phyloP scores from a whole-genome alignment of 495 filamentous ascomycete species.

The Lindgomyces ingoldianus region DNA sequence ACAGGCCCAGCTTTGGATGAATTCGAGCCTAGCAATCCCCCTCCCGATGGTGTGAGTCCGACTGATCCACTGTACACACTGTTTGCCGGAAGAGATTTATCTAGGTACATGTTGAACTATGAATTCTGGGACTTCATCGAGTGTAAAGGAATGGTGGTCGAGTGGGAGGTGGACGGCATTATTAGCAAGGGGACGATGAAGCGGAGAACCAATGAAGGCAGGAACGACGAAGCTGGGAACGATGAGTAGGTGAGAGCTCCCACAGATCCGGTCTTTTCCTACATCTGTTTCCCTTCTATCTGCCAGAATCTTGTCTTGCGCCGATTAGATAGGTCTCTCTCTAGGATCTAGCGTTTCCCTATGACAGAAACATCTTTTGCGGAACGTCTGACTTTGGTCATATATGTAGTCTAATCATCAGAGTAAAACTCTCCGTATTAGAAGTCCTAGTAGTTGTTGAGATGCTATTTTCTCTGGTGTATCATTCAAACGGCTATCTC shows the following conservation, averaged over 20 bases:
- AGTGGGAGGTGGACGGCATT: slow-evolving; percentile 9
- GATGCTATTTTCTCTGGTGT: too few relatives aligned
- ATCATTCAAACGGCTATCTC: too few relatives aligned
- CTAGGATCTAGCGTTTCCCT: too few relatives aligned
- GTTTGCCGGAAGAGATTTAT: not conserved
- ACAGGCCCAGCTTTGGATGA: not conserved
- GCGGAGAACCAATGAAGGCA: not conserved
- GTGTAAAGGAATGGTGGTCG: not conserved
- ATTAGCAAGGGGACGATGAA: not conserved
- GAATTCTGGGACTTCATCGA: not conserved
- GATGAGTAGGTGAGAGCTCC: not conserved
- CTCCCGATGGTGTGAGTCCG: not conserved
- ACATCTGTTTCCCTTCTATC: not conserved
- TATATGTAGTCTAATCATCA: too few relatives aligned
- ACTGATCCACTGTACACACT: slow-evolving; percentile 3
- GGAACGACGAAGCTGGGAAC: not conserved
- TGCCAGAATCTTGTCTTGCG: not conserved
- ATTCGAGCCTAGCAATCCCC: not conserved
- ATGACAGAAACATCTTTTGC: too few relatives aligned
- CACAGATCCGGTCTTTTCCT: not conserved
- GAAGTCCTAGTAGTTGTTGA: too few relatives aligned
- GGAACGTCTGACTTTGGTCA: too few relatives aligned
- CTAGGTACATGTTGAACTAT: not conserved
- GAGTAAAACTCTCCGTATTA: too few relatives aligned
- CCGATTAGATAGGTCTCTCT: too few relatives aligned